These are phyloP conservation scores for Skeletonema costatum DNA, from an alignment of 108 stramenopile species.

Conservation along the genomic window DNA sequence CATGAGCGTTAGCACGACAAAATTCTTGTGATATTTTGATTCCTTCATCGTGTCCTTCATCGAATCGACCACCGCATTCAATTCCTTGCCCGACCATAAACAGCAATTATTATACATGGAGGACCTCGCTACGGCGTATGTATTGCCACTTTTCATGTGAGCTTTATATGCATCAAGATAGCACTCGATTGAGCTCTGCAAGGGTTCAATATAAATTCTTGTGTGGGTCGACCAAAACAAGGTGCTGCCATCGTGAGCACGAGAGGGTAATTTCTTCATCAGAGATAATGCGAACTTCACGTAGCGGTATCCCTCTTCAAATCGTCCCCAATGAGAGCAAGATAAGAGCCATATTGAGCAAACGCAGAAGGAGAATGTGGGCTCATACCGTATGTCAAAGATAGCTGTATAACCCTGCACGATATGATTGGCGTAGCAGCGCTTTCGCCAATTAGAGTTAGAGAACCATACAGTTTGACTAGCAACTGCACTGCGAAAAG, in stretches of 20 bases:
- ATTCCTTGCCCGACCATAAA: slow-evolving; percentile 12
- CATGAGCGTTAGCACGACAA: not conserved
- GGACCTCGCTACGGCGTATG: not conserved
- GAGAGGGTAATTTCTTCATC: too few relatives aligned
- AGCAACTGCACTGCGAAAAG: slow-evolving; percentile 16
- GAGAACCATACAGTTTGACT: not conserved
- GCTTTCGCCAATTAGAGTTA: not conserved
- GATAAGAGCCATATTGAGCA: slow-evolving; percentile 12
- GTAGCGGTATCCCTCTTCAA: not conserved
- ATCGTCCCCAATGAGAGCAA: not conserved
- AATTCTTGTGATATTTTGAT: not conserved
- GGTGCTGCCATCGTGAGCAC: not conserved
- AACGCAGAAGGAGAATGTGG: slow-evolving; percentile 14
- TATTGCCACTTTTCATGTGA: slow-evolving; percentile 5
- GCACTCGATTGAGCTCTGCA: slow-evolving; percentile 11
- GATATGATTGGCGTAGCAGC: not conserved
- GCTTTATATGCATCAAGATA: not conserved
- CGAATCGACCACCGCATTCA: not conserved
- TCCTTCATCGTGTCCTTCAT: not conserved
- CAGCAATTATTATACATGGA: not conserved
- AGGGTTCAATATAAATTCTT: not conserved
- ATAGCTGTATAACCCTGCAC: slow-evolving; percentile 14
- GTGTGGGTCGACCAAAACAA: not conserved
- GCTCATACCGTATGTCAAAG: slow-evolving; percentile 21
- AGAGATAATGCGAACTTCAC: too few relatives aligned